Evolutionary conservation across 768 basidiomycete genomes (phyloP).

Genomic region (Serendipita sp.): DNA sequence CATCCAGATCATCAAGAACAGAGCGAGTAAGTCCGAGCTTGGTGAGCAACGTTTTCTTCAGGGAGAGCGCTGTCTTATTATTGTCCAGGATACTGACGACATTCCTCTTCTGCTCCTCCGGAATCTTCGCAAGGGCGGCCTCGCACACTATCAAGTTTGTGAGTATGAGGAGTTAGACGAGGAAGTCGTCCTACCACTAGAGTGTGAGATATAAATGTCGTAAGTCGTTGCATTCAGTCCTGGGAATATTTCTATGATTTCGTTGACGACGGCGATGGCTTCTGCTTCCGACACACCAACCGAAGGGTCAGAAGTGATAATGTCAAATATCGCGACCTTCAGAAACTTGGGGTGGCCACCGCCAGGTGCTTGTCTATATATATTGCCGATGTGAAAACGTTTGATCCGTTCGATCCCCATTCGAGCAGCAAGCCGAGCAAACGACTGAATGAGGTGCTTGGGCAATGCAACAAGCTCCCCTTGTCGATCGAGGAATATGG

Average conservation of each 20-base stretch:
- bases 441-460: slow-evolving; percentile 53
- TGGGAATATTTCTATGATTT: slow-evolving; percentile 55
- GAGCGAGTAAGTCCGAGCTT: slow-evolving; percentile 54
- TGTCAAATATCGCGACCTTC: slow-evolving; percentile 70
- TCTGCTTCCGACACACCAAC: slow-evolving; percentile 62
- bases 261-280: slow-evolving; percentile 47
- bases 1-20: slow-evolving; percentile 58
- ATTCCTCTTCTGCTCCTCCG: slow-evolving; percentile 34
- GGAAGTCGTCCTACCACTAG: slow-evolving; percentile 34
- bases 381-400: slow-evolving; percentile 61
- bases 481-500: slow-evolving; percentile 61
- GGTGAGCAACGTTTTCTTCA: slow-evolving; percentile 50
- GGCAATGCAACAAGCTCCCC: slow-evolving; percentile 63
- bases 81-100: slow-evolving; percentile 52
- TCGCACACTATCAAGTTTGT: slow-evolving; percentile 40
- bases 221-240: slow-evolving; percentile 42
- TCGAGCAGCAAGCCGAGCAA: slow-evolving; percentile 69
- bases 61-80: slow-evolving; percentile 43
- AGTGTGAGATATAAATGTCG: slow-evolving; percentile 66
- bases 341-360: slow-evolving; percentile 56
- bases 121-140: slow-evolving; percentile 41
- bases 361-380: slow-evolving; percentile 43
- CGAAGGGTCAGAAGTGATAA: slow-evolving; percentile 56
- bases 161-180: neutral
- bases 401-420: slow-evolving; percentile 55